Evolutionary conservation across 495 filamentous ascomycete species (phyloP), one percentile per base, ranked within the genome.

Genomic region (Ramalina intermedia): DNA sequence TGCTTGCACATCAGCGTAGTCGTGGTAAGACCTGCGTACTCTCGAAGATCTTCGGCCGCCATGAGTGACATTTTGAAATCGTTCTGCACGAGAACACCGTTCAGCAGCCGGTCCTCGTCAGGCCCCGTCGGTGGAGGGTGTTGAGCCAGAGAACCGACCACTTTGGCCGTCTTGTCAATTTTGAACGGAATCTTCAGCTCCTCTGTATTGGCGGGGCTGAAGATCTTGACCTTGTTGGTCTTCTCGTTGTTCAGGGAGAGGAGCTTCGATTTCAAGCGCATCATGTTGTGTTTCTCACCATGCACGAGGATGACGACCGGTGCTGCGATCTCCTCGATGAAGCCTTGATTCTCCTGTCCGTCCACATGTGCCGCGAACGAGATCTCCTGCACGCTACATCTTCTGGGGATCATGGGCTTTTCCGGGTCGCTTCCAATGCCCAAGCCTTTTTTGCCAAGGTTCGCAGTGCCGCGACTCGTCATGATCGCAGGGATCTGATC

Each of bases 201-300:
- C 55, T 96, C 90, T 60, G 88, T 94, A 62, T 98, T 98, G 23
- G 81, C 78, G 0, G 91, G 91, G 43, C 82, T 89, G 65, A 79
- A 96, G 5, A 98, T 84, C 62, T 96, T 96, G 42, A 86, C 79
- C 44, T 87, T 86, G 33, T 76, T 70, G 1, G 73, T 71, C 58
- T 93, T 90, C 21, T 80, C 76, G 9, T 81, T 76, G 58, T 96
- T 95, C 8, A 95, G 72, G 20, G 84, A 87, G n/a, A 96, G 75
- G 8, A 98, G 69, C 55, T 94, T 91, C 3, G 86, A 93, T 60
- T 95, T 95, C 16, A 98, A 69, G 29, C 93, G 79, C 77, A 89
- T 93, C 91, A 98, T 98, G 58, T 96, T 93, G 59, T 94, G 87
- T 54, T 90, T 86, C 60, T 96, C 93, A 26, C 91, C 91, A 57